Evolutionary conservation across 2,329 filamentous ascomycete genomes (phyloP), one percentile per base, ranked within the genome.

Genomic region (Harringtonia aguacate): DNA sequence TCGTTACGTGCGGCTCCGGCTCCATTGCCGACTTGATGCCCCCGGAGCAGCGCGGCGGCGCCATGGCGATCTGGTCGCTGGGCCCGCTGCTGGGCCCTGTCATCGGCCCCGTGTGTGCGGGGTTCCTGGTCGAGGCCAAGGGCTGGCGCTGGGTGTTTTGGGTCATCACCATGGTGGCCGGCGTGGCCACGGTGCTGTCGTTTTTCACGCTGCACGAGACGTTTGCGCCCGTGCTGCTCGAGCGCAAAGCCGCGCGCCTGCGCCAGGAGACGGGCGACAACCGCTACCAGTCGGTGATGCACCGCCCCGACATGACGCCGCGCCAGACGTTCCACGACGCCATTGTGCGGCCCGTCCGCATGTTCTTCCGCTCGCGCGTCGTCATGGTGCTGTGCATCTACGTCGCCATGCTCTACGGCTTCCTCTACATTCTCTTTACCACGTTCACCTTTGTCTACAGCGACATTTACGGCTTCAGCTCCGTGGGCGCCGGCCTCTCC

Each of bases 1-100:
- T 77, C 1, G 57, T 84, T 10, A 80, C 79, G 0, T 78, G 79
- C 50, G 81, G 79, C 5, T 76, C 76, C 22, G 79, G 79, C 15
- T 75, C 75, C 2, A 77, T 85, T 30, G 73, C 77, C 18, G 81
- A 86, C 55, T 66, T 84, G 59, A 69, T 83, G 18, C 56, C 58
- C 0, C 68, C 69, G 36, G 72, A 78, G 52, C 67, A 74, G 51
- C 67, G 78, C 28, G 76, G 72, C 10, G 60, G 64, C 4, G 73
- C 73, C 37, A 79, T 82, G 74, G 65, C 69, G 1, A 60, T 56
- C 7, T 71, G 65, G 46, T 58, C 58, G 27, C 56, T 70, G 27
- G 67, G 66, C 0, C 65, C 65, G 6, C 53, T 72, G 1, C 51
- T 70, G 0, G 69, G 69, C 0, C 67, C 68, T 9, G 62, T 68